Base-by-base conservation (phyloP, 805 yeast genomes). In the Phaffomyces opuntiae region DNA sequence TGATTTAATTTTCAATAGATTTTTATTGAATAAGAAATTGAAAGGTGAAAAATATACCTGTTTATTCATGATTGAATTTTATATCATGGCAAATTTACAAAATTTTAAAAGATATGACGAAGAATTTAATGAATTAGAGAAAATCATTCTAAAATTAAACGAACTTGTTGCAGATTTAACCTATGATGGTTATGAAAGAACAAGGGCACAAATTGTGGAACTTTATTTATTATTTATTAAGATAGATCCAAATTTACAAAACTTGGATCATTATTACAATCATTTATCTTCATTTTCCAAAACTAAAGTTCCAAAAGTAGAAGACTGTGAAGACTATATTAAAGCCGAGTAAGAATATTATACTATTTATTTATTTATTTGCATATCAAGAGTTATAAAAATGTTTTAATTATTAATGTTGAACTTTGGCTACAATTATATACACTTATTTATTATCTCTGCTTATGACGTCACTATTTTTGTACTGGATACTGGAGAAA, bases 21-120 rank as follows among this genome's bases (percentile, higher is more conserved):
- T 50, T 7, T 48, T 59, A 16, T 21, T 14, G 6, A 44, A 53
- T 17, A 53, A 49, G 41, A 49, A 46, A 38, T 40, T 49, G 31
- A 44, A 48, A 35, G 56, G 55, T 7, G 63, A 59, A 40, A 59
- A 56, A 33, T 50, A 42, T 36, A 45, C 60, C 1, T 55, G 56
- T 14, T 51, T 59, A 9, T 34, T 52, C 25, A 54, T 57, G 56
- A 38, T 59, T 17, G 57, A 54, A 39, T 55, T 53, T 40, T 51
- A 51, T 36, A 31, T 59, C 4, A 42, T 54, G n/a, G 43, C 31
- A 44, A 50, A 39, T 42, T 44, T 12, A 16, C 41, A 14, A 8
- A 39, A 26, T 21, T 40, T 37, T 45, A 44, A 36, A 4, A 46
- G 32, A 1, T 31, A 24, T 7, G 27, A 16, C 3, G 39, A 40